Conservation (phyloP, 1,284 basidiomycete genomes). For the Erythrobasidium hasegawianum region DNA sequence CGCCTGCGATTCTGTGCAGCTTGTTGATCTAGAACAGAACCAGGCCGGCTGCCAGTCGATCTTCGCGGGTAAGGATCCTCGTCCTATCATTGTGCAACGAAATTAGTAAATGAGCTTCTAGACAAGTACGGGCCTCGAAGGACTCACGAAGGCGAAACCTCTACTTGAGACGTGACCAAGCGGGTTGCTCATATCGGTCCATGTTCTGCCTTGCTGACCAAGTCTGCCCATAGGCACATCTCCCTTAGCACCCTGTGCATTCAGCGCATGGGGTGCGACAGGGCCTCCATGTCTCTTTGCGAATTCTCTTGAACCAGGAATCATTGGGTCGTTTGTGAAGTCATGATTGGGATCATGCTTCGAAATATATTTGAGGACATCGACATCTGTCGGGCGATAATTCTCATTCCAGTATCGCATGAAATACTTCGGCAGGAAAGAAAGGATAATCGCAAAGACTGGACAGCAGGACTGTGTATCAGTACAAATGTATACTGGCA, state of each 20-base stretch:
- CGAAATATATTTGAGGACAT: constrained; percentile 55
- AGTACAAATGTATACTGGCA: too few species aligned
- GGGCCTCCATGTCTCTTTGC: constrained; percentile 11
- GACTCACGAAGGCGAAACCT: constrained; percentile 33
- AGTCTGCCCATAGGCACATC: constrained; percentile 19
- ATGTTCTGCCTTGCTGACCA: constrained; percentile 22
- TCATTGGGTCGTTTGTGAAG: constrained; percentile 49
- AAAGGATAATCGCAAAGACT: constrained; percentile 65
- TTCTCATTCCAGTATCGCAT: constrained; percentile 69
- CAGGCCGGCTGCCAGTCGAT: constrained; percentile 23
- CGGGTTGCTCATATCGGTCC: constrained; percentile 26
- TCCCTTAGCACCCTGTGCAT: not conserved
- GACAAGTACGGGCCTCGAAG: too few species aligned
- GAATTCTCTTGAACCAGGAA: constrained; percentile 42
- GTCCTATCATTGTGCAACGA: too few species aligned
- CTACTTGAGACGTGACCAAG: constrained; percentile 30
- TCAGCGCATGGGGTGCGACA: too few species aligned
- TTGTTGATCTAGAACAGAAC: constrained; percentile 11
- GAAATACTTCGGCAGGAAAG: constrained; percentile 74
- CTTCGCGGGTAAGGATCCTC: constrained; percentile 33
- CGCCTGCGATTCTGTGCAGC: constrained; percentile 3
- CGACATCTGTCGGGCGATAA: constrained; percentile 72
- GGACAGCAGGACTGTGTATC: not conserved
- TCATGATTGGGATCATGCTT: constrained; percentile 50
- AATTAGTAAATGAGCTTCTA: too few species aligned